Evolutionary conservation across 192 early-diverging fungal genomes (phyloP), one percentile per base, ranked within the genome.

Genomic region (Coemansia sp.): DNA sequence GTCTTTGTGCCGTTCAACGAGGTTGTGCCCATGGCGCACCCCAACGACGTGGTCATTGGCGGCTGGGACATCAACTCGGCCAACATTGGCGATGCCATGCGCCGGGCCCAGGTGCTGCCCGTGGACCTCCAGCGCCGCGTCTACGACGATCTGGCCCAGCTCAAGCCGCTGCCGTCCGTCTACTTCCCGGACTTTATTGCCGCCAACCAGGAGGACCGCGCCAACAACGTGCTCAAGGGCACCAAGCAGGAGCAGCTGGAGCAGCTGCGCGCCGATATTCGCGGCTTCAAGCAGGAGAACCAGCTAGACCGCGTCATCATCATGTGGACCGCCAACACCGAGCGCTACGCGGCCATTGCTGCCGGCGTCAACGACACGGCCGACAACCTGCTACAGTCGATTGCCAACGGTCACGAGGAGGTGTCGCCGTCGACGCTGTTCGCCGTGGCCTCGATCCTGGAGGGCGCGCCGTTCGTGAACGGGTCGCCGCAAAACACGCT

Each of bases 101-200:
- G 83, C 51, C 88, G 96, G 47, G 91, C 93, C n/a, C 61, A 90
- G 67, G 96, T 99, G 20, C 82, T 99, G 45, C 92, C 92, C 20
- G 93, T 86, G 44, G 94, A 99, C 62, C 82, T 99, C 54, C 96
- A 96, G 81, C 85, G 91, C 49, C 91, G 91, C 74, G 80, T 99
- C 53, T 60, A 73, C 44, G 80, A 86, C 39, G 83, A 92, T 64
- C 82, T 99, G 77, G 66, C 76, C 25, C 54, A 65, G 42, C 71
- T 96, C 53, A 84, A 85, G 64, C 96, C 96, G 21, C 73, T 99
- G 56, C 89, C 94, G 21, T 91, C 90, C 38, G 87, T 96, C 48
- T 99, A 99, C 85, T 99, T 93, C 78, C 96, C 96, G 17, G 93
- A 96, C 76, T 99, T 92, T 60, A 96, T 99, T 61, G 96, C 96